Conservation (phyloP, 2,329 filamentous ascomycete genomes). For the Xylariaceae sp. region DNA sequence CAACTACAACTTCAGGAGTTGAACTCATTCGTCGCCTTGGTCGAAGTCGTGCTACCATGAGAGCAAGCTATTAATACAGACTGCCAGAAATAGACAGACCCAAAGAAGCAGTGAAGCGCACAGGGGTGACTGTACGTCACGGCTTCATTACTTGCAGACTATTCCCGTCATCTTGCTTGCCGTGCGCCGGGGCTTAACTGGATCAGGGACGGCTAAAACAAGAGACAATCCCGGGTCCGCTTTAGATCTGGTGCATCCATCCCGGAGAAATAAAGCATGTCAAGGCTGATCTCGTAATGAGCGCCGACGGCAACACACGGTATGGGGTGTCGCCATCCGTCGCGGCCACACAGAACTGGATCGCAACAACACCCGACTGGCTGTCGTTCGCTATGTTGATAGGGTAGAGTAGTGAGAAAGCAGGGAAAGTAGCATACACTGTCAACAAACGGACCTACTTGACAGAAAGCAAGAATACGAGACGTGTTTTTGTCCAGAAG, state of each 20-base stretch:
- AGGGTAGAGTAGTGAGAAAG: background rate
- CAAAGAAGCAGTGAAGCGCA: background rate
- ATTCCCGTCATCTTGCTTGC: constrained; percentile 11
- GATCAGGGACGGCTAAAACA: constrained; percentile 26
- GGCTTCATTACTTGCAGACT: constrained; percentile 5
- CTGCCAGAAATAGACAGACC: background rate
- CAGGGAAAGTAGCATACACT: no score
- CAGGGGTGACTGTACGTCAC: constrained; percentile 10
- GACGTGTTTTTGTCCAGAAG: constrained; percentile 1
- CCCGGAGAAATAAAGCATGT: constrained; percentile 14
- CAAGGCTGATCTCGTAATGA: constrained; percentile 2
- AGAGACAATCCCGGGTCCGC: constrained; percentile 8
- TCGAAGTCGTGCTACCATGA: background rate
- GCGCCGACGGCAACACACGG: background rate
- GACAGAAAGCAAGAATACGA: background rate
- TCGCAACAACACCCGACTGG: constrained; percentile 2
- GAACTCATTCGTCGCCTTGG: background rate
- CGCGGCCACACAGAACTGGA: background rate
- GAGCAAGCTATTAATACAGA: background rate
- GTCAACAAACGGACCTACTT: background rate
- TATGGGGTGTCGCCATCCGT: background rate
- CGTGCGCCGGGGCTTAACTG: constrained; percentile 21
- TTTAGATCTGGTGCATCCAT: constrained; percentile 19
- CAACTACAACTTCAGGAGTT: background rate
- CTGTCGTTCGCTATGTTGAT: background rate